phyloP scores from a whole-genome alignment of 768 basidiomycete species.

The Mycena venus region DNA sequence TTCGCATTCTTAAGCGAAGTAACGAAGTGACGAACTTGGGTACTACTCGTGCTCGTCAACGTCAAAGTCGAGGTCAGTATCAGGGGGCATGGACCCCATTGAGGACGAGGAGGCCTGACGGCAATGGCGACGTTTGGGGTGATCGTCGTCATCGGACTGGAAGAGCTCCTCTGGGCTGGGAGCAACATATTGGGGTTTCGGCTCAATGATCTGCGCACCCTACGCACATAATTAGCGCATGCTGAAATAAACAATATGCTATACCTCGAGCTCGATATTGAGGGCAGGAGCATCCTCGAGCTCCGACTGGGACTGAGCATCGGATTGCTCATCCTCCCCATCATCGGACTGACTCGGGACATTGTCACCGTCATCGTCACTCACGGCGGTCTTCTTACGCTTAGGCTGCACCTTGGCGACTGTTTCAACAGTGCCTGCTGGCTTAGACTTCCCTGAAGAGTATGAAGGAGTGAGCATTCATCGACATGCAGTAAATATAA shows the following conservation, averaged over 20 bases:
- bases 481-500: not conserved
- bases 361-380: not conserved
- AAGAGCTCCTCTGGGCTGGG: not conserved
- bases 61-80: not conserved
- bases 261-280: not conserved
- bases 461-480: too few species aligned
- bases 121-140: not conserved
- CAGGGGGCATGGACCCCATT: not conserved
- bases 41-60: not conserved
- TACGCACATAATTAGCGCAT: not conserved
- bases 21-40: too few species aligned
- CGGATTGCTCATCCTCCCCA: not conserved
- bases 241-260: not conserved
- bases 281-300: not conserved
- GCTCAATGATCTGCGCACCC: not conserved
- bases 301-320: not conserved
- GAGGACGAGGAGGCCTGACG: not conserved
- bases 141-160: not conserved
- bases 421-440: not conserved
- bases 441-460: not conserved
- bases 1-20: too few species aligned
- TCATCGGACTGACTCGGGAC: not conserved
- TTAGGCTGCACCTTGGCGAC: not conserved
- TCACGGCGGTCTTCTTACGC: not conserved
- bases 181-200: not conserved